Evolutionary conservation across 2,329 filamentous ascomycete species (phyloP), one percentile per base, ranked within the genome.

Genomic region (Phyllosticta citriasiana): DNA sequence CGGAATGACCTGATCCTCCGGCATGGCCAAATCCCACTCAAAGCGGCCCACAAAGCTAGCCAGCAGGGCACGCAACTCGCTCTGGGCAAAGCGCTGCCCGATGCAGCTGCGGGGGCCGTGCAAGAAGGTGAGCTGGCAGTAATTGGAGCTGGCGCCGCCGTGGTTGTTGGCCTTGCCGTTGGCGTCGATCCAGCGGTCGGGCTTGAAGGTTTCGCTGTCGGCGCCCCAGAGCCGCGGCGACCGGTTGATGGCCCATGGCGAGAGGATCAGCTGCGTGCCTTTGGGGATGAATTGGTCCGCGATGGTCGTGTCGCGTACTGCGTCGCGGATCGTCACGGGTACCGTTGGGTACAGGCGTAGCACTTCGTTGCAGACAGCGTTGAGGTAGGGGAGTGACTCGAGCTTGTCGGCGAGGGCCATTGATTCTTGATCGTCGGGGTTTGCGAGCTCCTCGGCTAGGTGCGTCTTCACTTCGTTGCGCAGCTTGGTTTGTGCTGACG

Each of bases 401-500:
- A 79, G 69, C 10, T 75, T 66, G 4, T 64, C 63, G 53, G 76
- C 70, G 7, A 61, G 55, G 4, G 30, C 33, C 19, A 30, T 35
- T 3, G 55, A 24, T 1, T 51, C 22, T n/a, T 76, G 64, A 53
- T 72, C 69, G 10, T 64, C 57, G 12, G 67, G 65, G 47, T 67
- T 59, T 14, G 59, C 58, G 50, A 62, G 64, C 51, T 63, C 72
- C 59, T 63, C 79, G 0, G 87, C 85, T 10, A 92, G 79, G 19
- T 79, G 76, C 22, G 78, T 71, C 63, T 84, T 83, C 54, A 95
- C 75, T 71, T 94, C 90, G 10, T 79, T 74, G 24, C 89, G 86
- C 3, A 95, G 82, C 2, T 80, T 80, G 24, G 73, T 73, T 74
- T 94, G 88, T 2, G 88, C 77, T 0, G 84, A 79, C 0, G 84